Evolutionary conservation across 2,329 filamentous ascomycete species (phyloP), one percentile per base, ranked within the genome.

Genomic region (Xylaria digitata): DNA sequence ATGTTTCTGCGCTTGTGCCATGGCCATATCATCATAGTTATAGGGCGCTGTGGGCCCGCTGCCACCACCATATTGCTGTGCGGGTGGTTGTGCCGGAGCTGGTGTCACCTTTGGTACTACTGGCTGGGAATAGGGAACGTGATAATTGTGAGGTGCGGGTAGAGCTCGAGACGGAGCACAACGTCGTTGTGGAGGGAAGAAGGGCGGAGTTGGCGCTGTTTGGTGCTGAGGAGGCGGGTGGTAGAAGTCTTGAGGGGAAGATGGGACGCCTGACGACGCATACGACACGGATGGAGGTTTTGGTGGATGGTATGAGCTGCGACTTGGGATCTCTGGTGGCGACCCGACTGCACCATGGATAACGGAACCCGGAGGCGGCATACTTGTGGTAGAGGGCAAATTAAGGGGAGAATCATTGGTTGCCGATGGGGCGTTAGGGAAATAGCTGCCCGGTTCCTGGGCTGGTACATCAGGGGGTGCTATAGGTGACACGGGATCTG

Each of bases 1-100:
- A 81, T 98, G 96, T 78, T 98, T 99, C 78, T 97, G 94, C 4
- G 96, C 95, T 73, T 90, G 87, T 42, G 88, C 83, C 42, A 97
- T 90, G 0, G 91, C 84, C 66, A 85, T 82, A 70, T 94, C 90
- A 70, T 97, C 93, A 11, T 80, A 83, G 4, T 80, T 82, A 60
- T 91, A 85, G 5, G 83, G 73, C 6, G 68, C 69, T 2, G 73
- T 61, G 4, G 70, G 65, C 23, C 63, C 66, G 13, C 57, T 69
- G 37, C 79, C 70, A 2, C 71, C 71, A 26, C 74, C 75, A 15
- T 66, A 71, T 58, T 69, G 75, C 60, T 70, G 73, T 46, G 45
- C 63, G 61, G 67, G 67, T n/a, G 61, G 68, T 11, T 65, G 52
- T 1, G 61, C 23, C 0, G 66, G 66, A 48, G 66, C 55, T 56